Evolutionary conservation across 2,329 filamentous ascomycete species (phyloP).

Genomic region (Clarireedia hainanense): DNA sequence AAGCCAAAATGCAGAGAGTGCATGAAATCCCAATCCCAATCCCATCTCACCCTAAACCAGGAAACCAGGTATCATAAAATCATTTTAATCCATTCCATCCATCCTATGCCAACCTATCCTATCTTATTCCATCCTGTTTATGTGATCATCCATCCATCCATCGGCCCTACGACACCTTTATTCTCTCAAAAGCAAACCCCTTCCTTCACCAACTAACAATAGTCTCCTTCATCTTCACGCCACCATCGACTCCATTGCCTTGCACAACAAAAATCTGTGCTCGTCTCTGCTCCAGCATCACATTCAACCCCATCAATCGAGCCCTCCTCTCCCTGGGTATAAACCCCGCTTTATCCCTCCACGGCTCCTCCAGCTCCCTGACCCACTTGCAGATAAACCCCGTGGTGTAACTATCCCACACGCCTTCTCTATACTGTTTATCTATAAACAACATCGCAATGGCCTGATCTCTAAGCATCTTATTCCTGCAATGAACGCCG

Average conservation of each 20-base stretch:
- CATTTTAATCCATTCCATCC: too few species aligned
- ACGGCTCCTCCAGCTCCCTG: slow-evolving; percentile 11
- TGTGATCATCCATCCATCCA: too few species aligned
- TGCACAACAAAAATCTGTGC: slow-evolving; percentile 2
- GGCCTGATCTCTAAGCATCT: slow-evolving; percentile 4
- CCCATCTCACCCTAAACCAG: too few species aligned
- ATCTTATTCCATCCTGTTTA: too few species aligned
- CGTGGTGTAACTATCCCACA: slow-evolving; percentile 10
- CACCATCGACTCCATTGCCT: neutral
- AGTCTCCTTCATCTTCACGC: neutral
- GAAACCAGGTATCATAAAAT: too few species aligned
- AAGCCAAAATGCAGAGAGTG: too few species aligned
- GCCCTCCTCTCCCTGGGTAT: neutral
- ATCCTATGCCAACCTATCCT: too few species aligned
- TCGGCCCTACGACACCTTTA: too few species aligned
- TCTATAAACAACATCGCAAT: slow-evolving; percentile 7
- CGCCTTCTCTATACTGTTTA: slow-evolving; percentile 11
- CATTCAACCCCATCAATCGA: neutral
- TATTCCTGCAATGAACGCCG: slow-evolving; percentile 8
- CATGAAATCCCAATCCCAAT: too few species aligned
- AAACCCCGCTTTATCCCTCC: slow-evolving; percentile 2
- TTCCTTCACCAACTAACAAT: neutral
- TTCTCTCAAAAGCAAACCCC: too few species aligned
- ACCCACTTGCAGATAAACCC: slow-evolving; percentile 4
- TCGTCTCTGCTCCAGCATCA: neutral